Evolutionary conservation across 371 early-diverging fungal genomes (phyloP), one percentile per base, ranked within the genome.

Genomic region (Mortierella sp.): DNA sequence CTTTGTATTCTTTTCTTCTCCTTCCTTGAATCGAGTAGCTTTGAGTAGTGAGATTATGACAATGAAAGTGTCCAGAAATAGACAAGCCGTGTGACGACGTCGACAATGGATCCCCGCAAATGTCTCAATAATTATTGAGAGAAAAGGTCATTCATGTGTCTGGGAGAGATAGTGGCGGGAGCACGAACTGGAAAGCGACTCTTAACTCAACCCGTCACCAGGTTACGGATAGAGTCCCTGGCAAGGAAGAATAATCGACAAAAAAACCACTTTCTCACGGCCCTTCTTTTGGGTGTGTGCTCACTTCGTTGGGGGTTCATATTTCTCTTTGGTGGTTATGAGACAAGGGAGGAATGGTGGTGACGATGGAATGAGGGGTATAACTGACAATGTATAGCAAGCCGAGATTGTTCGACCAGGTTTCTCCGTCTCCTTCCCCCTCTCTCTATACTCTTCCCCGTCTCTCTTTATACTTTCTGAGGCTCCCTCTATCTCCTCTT

Each of bases 81-180:
- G 63, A 63, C 63, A 35, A 63, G 63, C 63, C 63, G 63, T 63
- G 63, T 63, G 63, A 63, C 63, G 63, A 63, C 63, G 32, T 63
- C 7, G 18, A 35, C 35, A 63, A 63, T 63, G 35, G 63, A 63
- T 63, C 63, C 63, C 63, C 63, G 63, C 63, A 63, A 63, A 63
- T 63, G 63, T 63, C 63, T 63, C 63, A 60, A 29, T 60, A 60
- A 12, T 29, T 4, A 41, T 41, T 41, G 35, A 16, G 32, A 60
- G 32, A 60, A 32, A 29, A 60, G 32, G 35, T 58, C 63, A 41
- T 41, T 63, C 38, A 63, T 63, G 29, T 60, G 63, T 63, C 63
- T 21, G 35, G 63, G 21, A 63, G 63, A 35, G 35, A 35, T 35
- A 63, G 63, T 32, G 35, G 32, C 63, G 63, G 63, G 63, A 63